A percentile compares a stretch with the other conserved stretches of the same genome.
phyloP scores from a whole-genome alignment of 345 rosid species.

The Gossypium rotundifolium region DNA sequence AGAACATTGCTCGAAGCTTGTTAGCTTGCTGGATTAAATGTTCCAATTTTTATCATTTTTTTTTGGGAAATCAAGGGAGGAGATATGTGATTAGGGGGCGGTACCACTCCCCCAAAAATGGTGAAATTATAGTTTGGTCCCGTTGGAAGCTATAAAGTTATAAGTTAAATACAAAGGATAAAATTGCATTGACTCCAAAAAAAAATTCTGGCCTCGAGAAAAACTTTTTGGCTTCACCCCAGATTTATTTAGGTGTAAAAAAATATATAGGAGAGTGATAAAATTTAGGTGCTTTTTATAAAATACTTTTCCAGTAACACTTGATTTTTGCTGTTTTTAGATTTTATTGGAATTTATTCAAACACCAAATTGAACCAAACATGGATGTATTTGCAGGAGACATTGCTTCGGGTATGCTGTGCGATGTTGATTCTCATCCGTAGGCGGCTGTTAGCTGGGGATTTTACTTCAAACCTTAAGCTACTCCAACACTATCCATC shows the following conservation, averaged over 20 bases:
- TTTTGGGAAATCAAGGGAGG: neutral
- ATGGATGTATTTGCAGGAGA: slow-evolving; percentile 52
- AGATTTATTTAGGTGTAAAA: neutral
- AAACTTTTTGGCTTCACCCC: too few relatives aligned
- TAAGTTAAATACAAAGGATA: too few relatives aligned
- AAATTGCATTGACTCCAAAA: too few relatives aligned
- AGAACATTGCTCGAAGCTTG: neutral
- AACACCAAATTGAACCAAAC: neutral
- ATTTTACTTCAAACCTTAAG: slow-evolving; percentile 63
- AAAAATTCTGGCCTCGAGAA: too few relatives aligned
- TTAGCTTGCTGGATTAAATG: neutral
- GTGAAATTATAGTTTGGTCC: too few relatives aligned
- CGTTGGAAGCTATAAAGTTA: too few relatives aligned
- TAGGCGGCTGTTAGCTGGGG: slow-evolving; percentile 79
- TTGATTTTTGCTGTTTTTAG: neutral
- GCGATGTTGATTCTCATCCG: slow-evolving; percentile 88
- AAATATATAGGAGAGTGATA: neutral
- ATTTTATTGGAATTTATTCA: neutral
- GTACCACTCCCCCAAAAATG: too few relatives aligned
- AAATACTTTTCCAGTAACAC: neutral
- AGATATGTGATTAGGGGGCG: neutral
- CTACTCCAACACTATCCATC: slow-evolving; percentile 66
- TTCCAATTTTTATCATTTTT: neutral
- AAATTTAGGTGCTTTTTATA: neutral
- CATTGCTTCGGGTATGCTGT: slow-evolving; percentile 84